Base-by-base conservation (phyloP, 805 yeast genomes). In the Komagataella ulmi region DNA sequence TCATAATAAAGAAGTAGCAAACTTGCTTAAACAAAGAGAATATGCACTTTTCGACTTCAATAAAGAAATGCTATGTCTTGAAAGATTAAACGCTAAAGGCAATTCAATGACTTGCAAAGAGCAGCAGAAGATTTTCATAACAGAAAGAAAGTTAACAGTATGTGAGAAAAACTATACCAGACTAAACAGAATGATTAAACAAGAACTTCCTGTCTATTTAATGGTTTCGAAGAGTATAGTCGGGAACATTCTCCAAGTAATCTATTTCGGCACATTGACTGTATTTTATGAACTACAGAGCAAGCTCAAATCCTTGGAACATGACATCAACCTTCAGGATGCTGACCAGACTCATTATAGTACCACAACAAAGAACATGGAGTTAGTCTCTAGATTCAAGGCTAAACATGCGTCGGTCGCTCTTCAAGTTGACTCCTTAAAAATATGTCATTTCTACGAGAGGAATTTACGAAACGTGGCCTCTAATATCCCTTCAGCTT, bases 131-230 rank as follows among this genome's bases (percentile, higher is more conserved):
- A 55, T 65, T 50, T 58, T 65, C 43, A 65, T 65, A 46, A 60
- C 62, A 21, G 62, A 64, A 49, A 62, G 61, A 53, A 61, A 61
- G 50, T 47, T 62, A 24, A 67, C 59, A 54, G 60, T 58, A 51
- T 64, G 57, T 54, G 67, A 55, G 52, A 65, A 53, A 59, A 71
- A 58, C 49, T 76, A 71, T 56, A 70, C 71, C 2, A 49, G 54
- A 8, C 54, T 69, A 43, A 75, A 77, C 57, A 54, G 58, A 3
- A 50, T 56, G 3, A 63, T 80, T 54, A 75, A 76, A 52, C 53
- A 52, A 30, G 84, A 79, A 46, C 57, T 80, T 1, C 82, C 83
- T 0, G 49, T 54, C 3, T 73, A 77, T 49, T 65, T 73, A 52
- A 52, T 61, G 6, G 59, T 72, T 8, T 60, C 72, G 0, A 53